Evolutionary conservation across 805 yeast species (phyloP).

Genomic region (Jamesozyma lodderae): DNA sequence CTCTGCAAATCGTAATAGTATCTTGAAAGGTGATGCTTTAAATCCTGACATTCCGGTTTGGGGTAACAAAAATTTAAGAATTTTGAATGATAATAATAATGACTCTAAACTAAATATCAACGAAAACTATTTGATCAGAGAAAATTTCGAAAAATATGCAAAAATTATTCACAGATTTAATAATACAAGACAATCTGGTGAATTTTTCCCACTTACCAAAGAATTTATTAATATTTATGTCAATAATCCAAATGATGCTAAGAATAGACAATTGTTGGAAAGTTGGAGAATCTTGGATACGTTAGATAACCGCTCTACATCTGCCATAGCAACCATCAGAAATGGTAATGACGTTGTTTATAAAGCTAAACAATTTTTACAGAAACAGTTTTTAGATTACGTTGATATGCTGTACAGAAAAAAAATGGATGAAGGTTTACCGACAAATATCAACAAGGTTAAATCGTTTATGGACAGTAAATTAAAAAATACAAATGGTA

Average conservation of each 20-base stretch:
- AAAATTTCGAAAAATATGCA: slow-evolving; percentile 68
- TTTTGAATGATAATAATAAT: slow-evolving; percentile 19
- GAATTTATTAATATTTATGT: slow-evolving; percentile 51
- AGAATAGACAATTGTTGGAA: slow-evolving; percentile 64
- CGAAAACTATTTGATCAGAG: slow-evolving; percentile 34
- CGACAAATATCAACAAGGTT: slow-evolving; percentile 65
- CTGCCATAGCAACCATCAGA: too few relatives aligned
- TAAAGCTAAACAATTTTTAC: slow-evolving; percentile 54
- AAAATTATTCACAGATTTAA: slow-evolving; percentile 61
- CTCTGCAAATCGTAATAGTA: slow-evolving; percentile 2
- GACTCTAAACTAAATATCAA: slow-evolving; percentile 36
- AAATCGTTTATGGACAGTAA: slow-evolving; percentile 47
- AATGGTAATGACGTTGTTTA: slow-evolving; percentile 31
- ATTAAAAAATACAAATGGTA: slow-evolving; percentile 35
- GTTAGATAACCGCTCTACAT: slow-evolving; percentile 18
- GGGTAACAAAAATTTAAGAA: slow-evolving; percentile 11
- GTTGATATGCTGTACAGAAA: slow-evolving; percentile 53
- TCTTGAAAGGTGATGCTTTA: not conserved
- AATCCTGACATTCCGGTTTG: slow-evolving; percentile 3
- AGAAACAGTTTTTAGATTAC: slow-evolving; percentile 67
- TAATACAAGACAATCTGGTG: slow-evolving; percentile 48
- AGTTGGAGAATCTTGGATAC: slow-evolving; percentile 58
- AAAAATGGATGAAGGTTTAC: slow-evolving; percentile 54
- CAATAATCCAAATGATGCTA: slow-evolving; percentile 46
- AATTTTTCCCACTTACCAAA: slow-evolving; percentile 46